Evolutionary conservation across 2,329 filamentous ascomycete species (phyloP), one percentile per base, ranked within the genome.

Genomic region (Talaromyces sp.): DNA sequence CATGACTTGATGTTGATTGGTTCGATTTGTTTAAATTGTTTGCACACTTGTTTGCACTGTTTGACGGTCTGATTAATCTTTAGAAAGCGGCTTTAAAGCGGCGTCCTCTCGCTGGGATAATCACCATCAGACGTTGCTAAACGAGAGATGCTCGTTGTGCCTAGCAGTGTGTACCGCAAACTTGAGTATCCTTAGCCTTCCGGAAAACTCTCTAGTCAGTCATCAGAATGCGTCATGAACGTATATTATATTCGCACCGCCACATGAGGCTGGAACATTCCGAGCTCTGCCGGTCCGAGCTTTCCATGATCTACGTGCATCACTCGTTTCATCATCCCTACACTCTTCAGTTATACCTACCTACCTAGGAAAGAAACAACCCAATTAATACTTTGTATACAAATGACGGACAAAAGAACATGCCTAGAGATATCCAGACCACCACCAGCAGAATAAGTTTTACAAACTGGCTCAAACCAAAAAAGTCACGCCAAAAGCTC

Each of bases 401-500:
- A 54, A 54, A 54, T 54, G 25, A 48, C 18, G 31, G 39, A 28
- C 5, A 11, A 21, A 9, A 21, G 28, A 60, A n/a, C 39, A 63
- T 63, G 62, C 52, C 62, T 48, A 60, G 40, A 48, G 37, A 59
- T 8, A 33, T 14, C 18, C 33, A 57, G 18, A 6, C 52, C 28
- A 60, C 7, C 40, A n/a, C 39, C 50, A 31, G 57, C 31, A 18
- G 46, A 57, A 54, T 58, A 50, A 63, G 52, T 35, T 35, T 60
- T 16, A 56, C 40, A 31, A 63, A 60, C 55, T 64, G 63, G 64
- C 56, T 66, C 11, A 61, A 48, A 31, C 64, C 64, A 18, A 66
- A 66, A 21, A 66, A 66, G 25, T 66, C 64, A 35, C 64, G 64
- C 31, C 64, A 64, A 59, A 66, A 40, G 14, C 60, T 66, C 16